These are phyloP conservation scores for Plantago rigida DNA, from an alignment of 305 asterid species.

Conservation along the genomic window DNA sequence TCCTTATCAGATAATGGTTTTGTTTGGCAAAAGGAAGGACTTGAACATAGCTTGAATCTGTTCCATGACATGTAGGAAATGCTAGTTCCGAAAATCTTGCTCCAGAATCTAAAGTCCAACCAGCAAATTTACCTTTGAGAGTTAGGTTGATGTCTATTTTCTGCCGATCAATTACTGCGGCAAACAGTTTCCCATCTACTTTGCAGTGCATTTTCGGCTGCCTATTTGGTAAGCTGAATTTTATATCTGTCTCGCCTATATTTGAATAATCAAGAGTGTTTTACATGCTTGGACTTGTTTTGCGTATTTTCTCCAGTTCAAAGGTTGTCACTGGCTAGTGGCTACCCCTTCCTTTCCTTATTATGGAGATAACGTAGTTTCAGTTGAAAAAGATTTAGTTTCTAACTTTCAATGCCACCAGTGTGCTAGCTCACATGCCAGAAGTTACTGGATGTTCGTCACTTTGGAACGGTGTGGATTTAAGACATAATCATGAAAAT, in stretches of 20 bases:
- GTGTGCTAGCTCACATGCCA: constrained; percentile 1
- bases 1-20: constrained; percentile 15
- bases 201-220: constrained; percentile 93
- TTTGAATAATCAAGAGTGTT: too few species aligned
- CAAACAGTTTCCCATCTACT: constrained; percentile 87
- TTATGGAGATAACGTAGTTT: constrained; percentile 20
- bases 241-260: neutral
- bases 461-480: neutral
- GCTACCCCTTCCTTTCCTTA: constrained; percentile 5
- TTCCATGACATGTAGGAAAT: constrained; percentile 48
- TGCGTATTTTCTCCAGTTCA: constrained; percentile 13
- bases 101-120: constrained; percentile 60
- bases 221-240: constrained; percentile 57
- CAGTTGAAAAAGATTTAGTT: constrained; percentile 3
- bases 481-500: neutral
- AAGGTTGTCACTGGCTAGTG: constrained; percentile 8
- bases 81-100: constrained; percentile 41
- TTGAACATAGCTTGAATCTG: constrained; percentile 8
- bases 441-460: neutral
- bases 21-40: constrained; percentile 19
- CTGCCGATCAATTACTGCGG: constrained; percentile 84
- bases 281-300: too few species aligned
- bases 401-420: neutral
- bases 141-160: constrained; percentile 71
- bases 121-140: constrained; percentile 64